Conservation (phyloP, 371 early-diverging fungal genomes). For the Mucor circinelloides region DNA sequence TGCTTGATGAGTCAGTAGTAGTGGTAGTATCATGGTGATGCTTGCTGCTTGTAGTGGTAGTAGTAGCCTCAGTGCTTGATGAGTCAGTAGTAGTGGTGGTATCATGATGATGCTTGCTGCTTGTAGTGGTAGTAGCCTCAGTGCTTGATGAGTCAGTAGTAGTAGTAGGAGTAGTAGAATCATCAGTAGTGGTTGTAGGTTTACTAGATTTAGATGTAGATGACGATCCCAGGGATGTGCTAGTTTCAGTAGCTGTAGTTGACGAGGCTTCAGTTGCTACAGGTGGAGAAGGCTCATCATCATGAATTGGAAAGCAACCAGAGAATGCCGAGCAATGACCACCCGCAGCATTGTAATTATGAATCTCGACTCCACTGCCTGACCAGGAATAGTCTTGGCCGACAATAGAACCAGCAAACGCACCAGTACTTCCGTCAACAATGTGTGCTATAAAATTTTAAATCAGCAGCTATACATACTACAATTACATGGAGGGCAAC, state of each 20-base stretch:
- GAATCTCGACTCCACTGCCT: not conserved
- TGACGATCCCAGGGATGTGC: no score
- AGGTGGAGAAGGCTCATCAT: not conserved
- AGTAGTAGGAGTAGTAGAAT: no score
- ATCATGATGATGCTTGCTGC: not conserved
- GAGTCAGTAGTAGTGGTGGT: not conserved
- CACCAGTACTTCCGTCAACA: constrained; percentile 4
- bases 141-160: not conserved
- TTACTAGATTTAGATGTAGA: not conserved
- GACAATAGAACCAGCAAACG: not conserved
- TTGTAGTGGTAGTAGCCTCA: not conserved
- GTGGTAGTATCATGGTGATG: not conserved
- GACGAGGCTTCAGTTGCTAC: not conserved
- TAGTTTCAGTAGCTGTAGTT: not conserved
- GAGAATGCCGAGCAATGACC: not conserved
- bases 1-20: no score
- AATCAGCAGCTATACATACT: not conserved
- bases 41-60: not conserved
- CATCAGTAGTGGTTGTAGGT: not conserved
- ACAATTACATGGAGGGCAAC: not conserved
- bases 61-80: not conserved
- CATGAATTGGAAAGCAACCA: not conserved
- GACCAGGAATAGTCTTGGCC: not conserved
- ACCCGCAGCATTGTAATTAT: constrained; percentile 5
- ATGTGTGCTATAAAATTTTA: constrained; percentile 1